Evolutionary conservation across 164 flowering plant species (phyloP), one percentile per base, ranked within the genome.

Genomic region (Houttuynia cordata): DNA sequence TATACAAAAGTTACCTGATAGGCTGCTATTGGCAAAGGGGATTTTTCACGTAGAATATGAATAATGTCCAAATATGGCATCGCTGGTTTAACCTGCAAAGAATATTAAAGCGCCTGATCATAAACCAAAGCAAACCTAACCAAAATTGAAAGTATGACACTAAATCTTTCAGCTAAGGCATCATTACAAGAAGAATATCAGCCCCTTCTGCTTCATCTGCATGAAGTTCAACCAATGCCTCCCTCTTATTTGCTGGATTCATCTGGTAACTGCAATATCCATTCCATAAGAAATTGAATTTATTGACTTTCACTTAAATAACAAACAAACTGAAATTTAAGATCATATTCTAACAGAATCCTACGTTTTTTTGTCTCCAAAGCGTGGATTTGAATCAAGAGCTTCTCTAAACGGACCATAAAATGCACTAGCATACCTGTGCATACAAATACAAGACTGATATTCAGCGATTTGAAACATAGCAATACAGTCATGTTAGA

Each of bases 361-460:
- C 42, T 80, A 91, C 99, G 95, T 91, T 70, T 88, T 94, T 61
- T 94, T 91, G 83, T 94, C 99, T 63, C 99, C 99, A 81, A 85
- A 94, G 60, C 96, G 93, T 41, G 95, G 99, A 73, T 88, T 91
- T 58, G 99, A 94, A 76, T 94, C 99, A 56, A 94, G 70, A 0
- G 97, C 95, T 74, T 94, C 97, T 40, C 97, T 75, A 67, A 94
- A 91, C 53, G 96, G 96, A 68, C 97, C 99, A 72, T 88, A 94
- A 67, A 91, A 94, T 66, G 97, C 75, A 69, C 99, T 94, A 23
- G 96, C 96, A 71, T 94, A 91, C 78, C 99, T 94, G 77, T 71
- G 67, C 22, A 19, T 53, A 66, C 62, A 34, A 13, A 53, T 12
- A 54, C 15, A 1, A 23, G 24, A 10, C 17, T 30, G 21, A 24